Conservation (phyloP, 2,329 filamentous ascomycete genomes). For the Ascomycota sp. region DNA sequence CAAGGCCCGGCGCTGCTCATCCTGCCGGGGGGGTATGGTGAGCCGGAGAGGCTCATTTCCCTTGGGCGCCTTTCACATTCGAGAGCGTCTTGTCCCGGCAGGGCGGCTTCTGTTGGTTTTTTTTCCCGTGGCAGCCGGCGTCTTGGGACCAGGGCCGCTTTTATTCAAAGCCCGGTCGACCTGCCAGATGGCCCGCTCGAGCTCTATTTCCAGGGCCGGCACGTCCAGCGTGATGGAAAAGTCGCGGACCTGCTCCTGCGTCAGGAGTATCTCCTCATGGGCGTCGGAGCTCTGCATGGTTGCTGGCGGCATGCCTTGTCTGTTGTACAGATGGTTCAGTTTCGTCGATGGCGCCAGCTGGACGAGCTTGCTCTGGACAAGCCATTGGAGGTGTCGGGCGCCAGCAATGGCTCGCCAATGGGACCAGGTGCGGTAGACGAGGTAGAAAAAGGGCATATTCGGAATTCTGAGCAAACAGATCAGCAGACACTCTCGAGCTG, state of each 20-base stretch:
- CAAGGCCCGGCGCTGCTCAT: too few relatives aligned
- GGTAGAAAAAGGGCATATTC: slow-evolving; percentile 93
- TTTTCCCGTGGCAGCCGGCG: background rate
- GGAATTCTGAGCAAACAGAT: slow-evolving; percentile 39
- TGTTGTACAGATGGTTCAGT: slow-evolving; percentile 60
- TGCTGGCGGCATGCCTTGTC: slow-evolving; percentile 10
- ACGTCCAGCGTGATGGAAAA: slow-evolving; percentile 43
- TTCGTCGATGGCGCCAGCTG: slow-evolving; percentile 41
- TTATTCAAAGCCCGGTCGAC: slow-evolving; percentile 32
- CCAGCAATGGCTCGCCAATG: slow-evolving; percentile 76
- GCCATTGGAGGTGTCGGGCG: slow-evolving; percentile 65
- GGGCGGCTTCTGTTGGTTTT: background rate
- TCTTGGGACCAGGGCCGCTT: slow-evolving; percentile 10
- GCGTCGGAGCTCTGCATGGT: slow-evolving; percentile 4
- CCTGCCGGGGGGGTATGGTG: too few relatives aligned
- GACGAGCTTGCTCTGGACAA: slow-evolving; percentile 55
- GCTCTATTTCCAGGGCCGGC: slow-evolving; percentile 49
- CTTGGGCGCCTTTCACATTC: too few relatives aligned
- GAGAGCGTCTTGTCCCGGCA: background rate
- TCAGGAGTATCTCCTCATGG: slow-evolving; percentile 21
- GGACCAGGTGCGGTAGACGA: slow-evolving; percentile 77
- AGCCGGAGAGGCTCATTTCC: too few relatives aligned
- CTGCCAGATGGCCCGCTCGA: slow-evolving; percentile 59
- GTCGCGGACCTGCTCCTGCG: slow-evolving; percentile 30
- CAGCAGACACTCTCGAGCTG: background rate